Evolutionary conservation across 2,329 filamentous ascomycete genomes (phyloP).

Genomic region (Hymenotorrendiella dingleyae): DNA sequence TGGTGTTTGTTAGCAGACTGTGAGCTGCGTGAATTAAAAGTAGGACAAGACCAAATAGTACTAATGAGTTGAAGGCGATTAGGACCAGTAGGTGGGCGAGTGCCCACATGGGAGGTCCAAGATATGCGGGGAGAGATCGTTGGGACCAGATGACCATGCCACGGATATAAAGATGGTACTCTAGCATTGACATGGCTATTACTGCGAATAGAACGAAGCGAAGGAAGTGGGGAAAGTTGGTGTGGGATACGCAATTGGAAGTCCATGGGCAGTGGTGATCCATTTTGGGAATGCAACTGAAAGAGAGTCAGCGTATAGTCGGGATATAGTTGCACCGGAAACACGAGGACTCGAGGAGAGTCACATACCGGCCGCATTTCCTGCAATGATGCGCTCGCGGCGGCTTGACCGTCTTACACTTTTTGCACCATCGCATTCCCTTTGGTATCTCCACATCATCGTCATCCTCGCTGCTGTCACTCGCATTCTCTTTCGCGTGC

Average conservation of each 20-base stretch:
- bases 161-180: slow-evolving; percentile 54
- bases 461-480: slow-evolving; percentile 6
- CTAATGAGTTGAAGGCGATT: slow-evolving; percentile 49
- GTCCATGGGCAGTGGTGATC: slow-evolving; percentile 88
- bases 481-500: not conserved
- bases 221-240: slow-evolving; percentile 75
- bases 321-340: not conserved
- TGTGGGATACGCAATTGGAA: slow-evolving; percentile 73
- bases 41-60: slow-evolving; percentile 56
- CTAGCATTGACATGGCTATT: slow-evolving; percentile 55
- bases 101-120: slow-evolving; percentile 58
- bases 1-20: slow-evolving; percentile 62
- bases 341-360: not conserved
- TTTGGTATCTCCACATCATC: slow-evolving; percentile 7
- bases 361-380: slow-evolving; percentile 54
- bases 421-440: slow-evolving; percentile 61
- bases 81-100: slow-evolving; percentile 58
- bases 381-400: slow-evolving; percentile 77
- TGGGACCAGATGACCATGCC: slow-evolving; percentile 55
- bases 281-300: slow-evolving; percentile 69
- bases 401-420: slow-evolving; percentile 69
- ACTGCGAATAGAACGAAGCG: slow-evolving; percentile 67
- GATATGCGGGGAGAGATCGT: slow-evolving; percentile 65
- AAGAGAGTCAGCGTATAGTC: not conserved
- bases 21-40: slow-evolving; percentile 58